Evolutionary conservation across 345 rosid species (phyloP).

Genomic region (Melaleuca quinquenervia): DNA sequence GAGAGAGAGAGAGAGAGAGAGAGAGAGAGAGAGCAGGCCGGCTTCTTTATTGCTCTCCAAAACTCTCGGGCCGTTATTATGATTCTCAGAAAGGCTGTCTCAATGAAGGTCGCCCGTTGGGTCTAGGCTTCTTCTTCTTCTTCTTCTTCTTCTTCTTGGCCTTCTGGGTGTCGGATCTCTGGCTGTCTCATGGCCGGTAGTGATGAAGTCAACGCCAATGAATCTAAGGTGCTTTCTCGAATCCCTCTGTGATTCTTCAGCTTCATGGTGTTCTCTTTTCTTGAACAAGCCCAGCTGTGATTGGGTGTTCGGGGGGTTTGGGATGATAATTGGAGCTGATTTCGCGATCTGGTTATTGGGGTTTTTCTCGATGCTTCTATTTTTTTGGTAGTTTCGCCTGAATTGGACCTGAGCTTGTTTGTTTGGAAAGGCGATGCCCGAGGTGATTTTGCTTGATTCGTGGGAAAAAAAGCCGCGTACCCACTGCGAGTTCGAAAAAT

Average conservation of each 20-base stretch:
- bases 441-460: not conserved
- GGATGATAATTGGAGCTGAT: not conserved
- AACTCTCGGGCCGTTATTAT: not conserved
- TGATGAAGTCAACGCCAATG: constrained; percentile 80
- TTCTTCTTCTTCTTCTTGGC: not conserved
- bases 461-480: not conserved
- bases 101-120: not conserved
- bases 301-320: not conserved
- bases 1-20: not conserved
- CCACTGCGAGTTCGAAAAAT: not conserved
- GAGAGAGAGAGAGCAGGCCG: not conserved
- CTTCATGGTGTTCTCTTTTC: not conserved
- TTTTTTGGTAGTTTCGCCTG: not conserved
- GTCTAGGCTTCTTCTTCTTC: not conserved
- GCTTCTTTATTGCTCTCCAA: not conserved
- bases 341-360: not conserved
- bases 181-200: constrained; percentile 58
- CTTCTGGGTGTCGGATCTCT: not conserved
- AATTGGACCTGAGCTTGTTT: not conserved
- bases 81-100: not conserved
- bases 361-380: not conserved
- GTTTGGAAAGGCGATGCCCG: not conserved
- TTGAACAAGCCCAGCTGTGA: not conserved
- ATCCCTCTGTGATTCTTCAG: not conserved
- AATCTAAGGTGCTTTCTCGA: constrained; percentile 64